These are phyloP conservation scores for Fusarium avenaceum DNA, from an alignment of 2,329 filamentous ascomycete genomes.

Conservation along the genomic window DNA sequence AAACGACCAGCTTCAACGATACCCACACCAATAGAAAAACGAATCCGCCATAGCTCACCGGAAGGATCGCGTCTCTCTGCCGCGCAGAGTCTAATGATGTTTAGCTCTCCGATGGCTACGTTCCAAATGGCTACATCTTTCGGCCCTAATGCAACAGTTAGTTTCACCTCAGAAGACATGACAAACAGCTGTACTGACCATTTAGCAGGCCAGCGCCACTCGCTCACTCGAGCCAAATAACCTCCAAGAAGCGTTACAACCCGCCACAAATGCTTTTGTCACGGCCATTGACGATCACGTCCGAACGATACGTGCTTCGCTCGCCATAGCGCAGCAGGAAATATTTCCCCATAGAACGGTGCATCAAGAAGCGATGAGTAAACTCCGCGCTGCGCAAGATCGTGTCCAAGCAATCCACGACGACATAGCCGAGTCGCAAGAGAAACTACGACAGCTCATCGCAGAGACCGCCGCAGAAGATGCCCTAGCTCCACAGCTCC, in stretches of 20 bases:
- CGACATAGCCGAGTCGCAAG: constrained; percentile 39
- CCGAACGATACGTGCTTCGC: constrained; percentile 42
- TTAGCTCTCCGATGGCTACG: constrained; percentile 49
- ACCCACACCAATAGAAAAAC: constrained; percentile 42
- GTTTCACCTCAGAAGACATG: background rate
- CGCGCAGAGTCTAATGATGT: constrained; percentile 50
- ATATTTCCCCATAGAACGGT: constrained; percentile 48
- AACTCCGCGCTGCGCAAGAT: constrained; percentile 40
- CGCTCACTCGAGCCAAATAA: constrained; percentile 42
- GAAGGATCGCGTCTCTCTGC: constrained; percentile 49
- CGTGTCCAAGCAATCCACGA: constrained; percentile 41
- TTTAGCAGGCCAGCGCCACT: constrained; percentile 30
- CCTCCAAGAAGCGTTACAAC: constrained; percentile 44
- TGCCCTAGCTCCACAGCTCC: constrained; percentile 46
- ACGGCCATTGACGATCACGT: constrained; percentile 45
- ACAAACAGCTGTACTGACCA: constrained; percentile 4
- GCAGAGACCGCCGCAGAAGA: constrained; percentile 47
- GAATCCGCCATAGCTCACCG: constrained; percentile 45
- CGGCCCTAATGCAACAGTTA: constrained; percentile 33
- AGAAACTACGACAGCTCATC: constrained; percentile 37
- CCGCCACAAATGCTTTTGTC: constrained; percentile 39
- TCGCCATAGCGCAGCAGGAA: constrained; percentile 45
- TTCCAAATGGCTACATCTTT: constrained; percentile 49
- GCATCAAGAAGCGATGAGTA: constrained; percentile 46
- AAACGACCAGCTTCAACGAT: constrained; percentile 42